Percentiles rank a stretch among this genome's conserved stretches.
Evolutionary conservation across 2,329 filamentous ascomycete genomes (phyloP).

Genomic region (Volutella citrinella): DNA sequence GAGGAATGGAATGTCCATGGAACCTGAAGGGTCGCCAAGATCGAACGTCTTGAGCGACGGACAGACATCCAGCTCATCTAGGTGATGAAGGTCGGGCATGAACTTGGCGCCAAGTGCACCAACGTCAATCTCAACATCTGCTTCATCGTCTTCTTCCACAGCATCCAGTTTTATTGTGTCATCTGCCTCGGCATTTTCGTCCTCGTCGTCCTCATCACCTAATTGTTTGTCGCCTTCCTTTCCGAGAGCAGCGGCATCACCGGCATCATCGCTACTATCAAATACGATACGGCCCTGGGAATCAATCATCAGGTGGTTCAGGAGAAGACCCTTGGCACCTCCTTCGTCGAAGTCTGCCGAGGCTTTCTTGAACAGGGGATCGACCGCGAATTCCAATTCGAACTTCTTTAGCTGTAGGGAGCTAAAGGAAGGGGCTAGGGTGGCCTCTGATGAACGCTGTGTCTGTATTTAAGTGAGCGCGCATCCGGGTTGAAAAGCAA

Average conservation of each 20-base stretch:
- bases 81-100: conserved; percentile 72
- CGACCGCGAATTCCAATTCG: conserved; percentile 92
- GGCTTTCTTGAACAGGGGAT: conserved; percentile 98
- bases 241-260: conserved; percentile 41
- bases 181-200: conserved; percentile 20
- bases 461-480: conserved; percentile 36
- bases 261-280: conserved; percentile 89
- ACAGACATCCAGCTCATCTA: conserved; percentile 89
- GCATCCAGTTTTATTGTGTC: conserved; percentile 37
- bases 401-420: conserved; percentile 94
- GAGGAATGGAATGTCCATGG: conserved; percentile 87
- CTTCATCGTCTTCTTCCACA: conserved; percentile 49
- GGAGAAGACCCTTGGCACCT: conserved; percentile 87
- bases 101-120: conserved; percentile 72
- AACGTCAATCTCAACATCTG: conserved; percentile 71
- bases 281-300: conserved; percentile 91
- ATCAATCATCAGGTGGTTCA: conserved; percentile 97
- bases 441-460: conserved; percentile 86
- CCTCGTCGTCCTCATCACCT: conserved; percentile 36
- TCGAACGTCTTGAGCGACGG: conserved; percentile 94
- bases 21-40: conserved; percentile 79
- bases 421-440: conserved; percentile 82
- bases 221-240: conserved; percentile 39
- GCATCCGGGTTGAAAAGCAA: neutral
- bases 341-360: conserved; percentile 98